Evolutionary conservation across 2,329 filamentous ascomycete species (phyloP), one percentile per base, ranked within the genome.

Genomic region (Penicillium digitatum): DNA sequence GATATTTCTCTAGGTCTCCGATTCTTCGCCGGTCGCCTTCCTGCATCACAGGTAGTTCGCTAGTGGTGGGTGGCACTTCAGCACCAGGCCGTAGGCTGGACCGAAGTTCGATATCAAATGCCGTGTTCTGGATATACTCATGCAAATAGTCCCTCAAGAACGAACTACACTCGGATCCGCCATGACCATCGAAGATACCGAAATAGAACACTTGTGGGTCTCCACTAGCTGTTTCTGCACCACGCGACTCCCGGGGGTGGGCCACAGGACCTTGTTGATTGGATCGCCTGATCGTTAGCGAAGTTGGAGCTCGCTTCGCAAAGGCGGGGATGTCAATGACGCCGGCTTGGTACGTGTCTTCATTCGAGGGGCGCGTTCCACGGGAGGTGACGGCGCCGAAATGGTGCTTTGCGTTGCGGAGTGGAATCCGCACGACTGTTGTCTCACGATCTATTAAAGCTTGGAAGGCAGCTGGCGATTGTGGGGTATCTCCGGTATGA

Each of bases 171-270:
- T 96, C 89, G 20, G 79, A 82, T 20, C 94, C 94, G 10, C 94
- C 94, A 75, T 99, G 94, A 3, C 94, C 94, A 73, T 99, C 94
- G 68, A 97, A 99, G 1, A 97, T 86, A 1, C 84, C 92, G 79
- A 96, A 99, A 73, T 97, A 99, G 74, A 99, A 99, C 32, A 97
- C 87, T 70, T 97, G 93, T 1, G 93, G 93, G 69, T 97, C 93
- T 2, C 93, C 93, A 59, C 84, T 88, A 1, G 88, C 84, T 61
- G 87, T 88, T 55, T 89, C 88, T 6, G 90, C 89, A 10, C 61
- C 73, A 80, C 84, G 24, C 82, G 89, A 47, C 82, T 85, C 73
- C 85, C 85, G 58, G 78, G 60, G 57, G 10, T 62, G 44, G 6
- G 57, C 46, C 24, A 60, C 38, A 24, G 57, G 27, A 9, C 82